phyloP scores from a whole-genome alignment of 2,329 filamentous ascomycete species.

The Sordariomycetes sp. region DNA sequence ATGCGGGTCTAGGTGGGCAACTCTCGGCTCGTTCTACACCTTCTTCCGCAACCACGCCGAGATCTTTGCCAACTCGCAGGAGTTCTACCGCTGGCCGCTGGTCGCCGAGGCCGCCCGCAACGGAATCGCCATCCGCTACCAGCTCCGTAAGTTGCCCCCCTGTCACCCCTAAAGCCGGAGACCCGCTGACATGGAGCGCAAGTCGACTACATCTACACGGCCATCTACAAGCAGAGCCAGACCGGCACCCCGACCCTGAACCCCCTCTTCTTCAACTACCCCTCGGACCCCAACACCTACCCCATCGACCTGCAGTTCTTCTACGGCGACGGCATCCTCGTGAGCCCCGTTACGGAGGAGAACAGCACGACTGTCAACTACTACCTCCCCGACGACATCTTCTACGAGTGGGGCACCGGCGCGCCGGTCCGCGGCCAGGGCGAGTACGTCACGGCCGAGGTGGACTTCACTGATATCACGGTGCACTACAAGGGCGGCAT shows the following conservation, averaged over 20 bases:
- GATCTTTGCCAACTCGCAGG: slow-evolving; percentile 30
- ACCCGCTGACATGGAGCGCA: slow-evolving; percentile 15
- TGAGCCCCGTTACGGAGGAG: slow-evolving; percentile 28
- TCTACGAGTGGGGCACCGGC: slow-evolving; percentile 35
- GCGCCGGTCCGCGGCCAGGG: slow-evolving; percentile 4
- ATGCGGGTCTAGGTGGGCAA: slow-evolving; percentile 38
- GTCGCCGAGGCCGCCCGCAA: slow-evolving; percentile 50
- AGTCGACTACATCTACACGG: slow-evolving; percentile 64
- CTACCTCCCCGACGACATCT: slow-evolving; percentile 34
- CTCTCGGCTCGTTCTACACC: slow-evolving; percentile 51
- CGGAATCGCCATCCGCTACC: slow-evolving; percentile 56
- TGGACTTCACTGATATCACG: slow-evolving; percentile 36
- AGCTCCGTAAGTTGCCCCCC: slow-evolving; percentile 23
- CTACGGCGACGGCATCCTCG: slow-evolving; percentile 27
- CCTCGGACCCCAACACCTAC: slow-evolving; percentile 25
- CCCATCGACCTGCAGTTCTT: slow-evolving; percentile 31
- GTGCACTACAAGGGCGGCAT: slow-evolving; percentile 52
- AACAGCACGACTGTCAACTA: slow-evolving; percentile 23
- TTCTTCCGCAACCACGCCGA: slow-evolving; percentile 58
- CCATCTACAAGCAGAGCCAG: slow-evolving; percentile 43
- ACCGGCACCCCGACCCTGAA: slow-evolving; percentile 51
- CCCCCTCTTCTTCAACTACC: slow-evolving; percentile 59
- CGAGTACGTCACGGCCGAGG: not conserved
- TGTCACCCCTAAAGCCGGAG: not conserved
- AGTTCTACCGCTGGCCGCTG: slow-evolving; percentile 53